A percentile compares a stretch with the other conserved stretches of the same genome.
Conservation (phyloP, 345 rosid species). For the Lagerstroemia speciosa region DNA sequence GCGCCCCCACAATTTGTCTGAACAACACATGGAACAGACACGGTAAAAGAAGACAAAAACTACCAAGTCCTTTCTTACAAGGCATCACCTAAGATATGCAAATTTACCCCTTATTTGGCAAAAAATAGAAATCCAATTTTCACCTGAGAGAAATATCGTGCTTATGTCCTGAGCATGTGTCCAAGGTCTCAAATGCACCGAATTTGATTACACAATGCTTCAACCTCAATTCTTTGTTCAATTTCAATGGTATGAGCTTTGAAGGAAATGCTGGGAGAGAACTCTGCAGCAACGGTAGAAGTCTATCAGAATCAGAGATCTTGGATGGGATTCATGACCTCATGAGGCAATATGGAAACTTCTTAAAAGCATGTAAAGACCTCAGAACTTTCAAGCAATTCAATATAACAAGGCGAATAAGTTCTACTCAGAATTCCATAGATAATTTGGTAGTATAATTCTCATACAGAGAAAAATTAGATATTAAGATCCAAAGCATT, state of each 20-base stretch:
- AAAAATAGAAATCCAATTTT: constrained; percentile 9
- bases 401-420: background rate
- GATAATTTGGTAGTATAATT: background rate
- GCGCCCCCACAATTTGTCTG: background rate
- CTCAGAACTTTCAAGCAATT: background rate
- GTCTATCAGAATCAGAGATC: background rate
- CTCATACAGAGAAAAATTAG: background rate
- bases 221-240: constrained; percentile 34
- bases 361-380: background rate
- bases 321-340: background rate
- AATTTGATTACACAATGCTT: constrained; percentile 34
- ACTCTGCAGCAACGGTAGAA: constrained; percentile 39
- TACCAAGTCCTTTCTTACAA: background rate
- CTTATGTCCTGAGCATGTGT: constrained; percentile 32
- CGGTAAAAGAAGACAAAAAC: background rate
- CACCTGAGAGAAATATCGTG: constrained; percentile 38
- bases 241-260: constrained; percentile 46
- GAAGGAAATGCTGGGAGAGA: constrained; percentile 47
- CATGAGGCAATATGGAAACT: background rate
- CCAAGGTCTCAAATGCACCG: constrained; percentile 38
- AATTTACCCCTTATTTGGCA: background rate
- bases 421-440: background rate
- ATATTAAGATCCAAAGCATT: background rate
- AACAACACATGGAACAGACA: background rate
- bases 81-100: background rate